Percentiles rank a stretch among this genome's conserved stretches.
Evolutionary conservation across 2,329 filamentous ascomycete genomes (phyloP).

Genomic region (Diplocarpon rosae): DNA sequence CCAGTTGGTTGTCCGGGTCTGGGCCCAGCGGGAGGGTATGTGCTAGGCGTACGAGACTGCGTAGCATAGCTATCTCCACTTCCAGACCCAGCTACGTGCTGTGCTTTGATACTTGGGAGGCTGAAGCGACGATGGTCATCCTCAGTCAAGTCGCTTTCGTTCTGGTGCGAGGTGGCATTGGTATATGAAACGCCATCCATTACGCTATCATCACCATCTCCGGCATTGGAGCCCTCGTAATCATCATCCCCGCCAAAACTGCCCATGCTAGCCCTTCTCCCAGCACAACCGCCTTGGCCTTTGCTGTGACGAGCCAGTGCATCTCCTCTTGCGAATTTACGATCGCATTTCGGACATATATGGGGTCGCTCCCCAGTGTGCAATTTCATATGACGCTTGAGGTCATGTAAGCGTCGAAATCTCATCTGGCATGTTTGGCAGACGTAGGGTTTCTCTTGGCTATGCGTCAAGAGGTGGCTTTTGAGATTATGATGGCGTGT

Average conservation of each 20-base stretch:
- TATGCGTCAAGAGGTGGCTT: conserved; percentile 92
- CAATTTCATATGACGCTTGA: conserved; percentile 92
- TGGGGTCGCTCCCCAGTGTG: conserved; percentile 95
- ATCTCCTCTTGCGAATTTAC: conserved; percentile 91
- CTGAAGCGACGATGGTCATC: conserved; percentile 54
- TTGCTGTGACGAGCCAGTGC: conserved; percentile 91
- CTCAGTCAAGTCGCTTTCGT: conserved; percentile 49
- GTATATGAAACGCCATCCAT: conserved; percentile 46
- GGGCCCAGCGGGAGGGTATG: conserved; percentile 62
- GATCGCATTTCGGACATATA: conserved; percentile 86
- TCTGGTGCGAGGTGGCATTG: conserved; percentile 34
- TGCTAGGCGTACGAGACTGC: conserved; percentile 58
- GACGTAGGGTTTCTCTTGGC: conserved; percentile 94
- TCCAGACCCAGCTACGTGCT: conserved; percentile 46
- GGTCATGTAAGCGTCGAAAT: conserved; percentile 83
- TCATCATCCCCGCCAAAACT: conserved; percentile 75
- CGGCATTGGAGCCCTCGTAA: conserved; percentile 42
- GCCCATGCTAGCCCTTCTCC: conserved; percentile 74
- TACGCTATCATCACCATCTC: conserved; percentile 41
- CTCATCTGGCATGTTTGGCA: conserved; percentile 89
- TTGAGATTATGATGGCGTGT: conserved; percentile 96
- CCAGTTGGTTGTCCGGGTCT: conserved; percentile 37
- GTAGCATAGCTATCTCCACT: conserved; percentile 31
- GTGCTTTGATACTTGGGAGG: conserved; percentile 63
- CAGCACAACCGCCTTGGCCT: conserved; percentile 88